Percentiles rank a stretch among this genome's conserved stretches.
phyloP scores from a whole-genome alignment of 768 basidiomycete genomes.

The Leucogyrophana mollusca region DNA sequence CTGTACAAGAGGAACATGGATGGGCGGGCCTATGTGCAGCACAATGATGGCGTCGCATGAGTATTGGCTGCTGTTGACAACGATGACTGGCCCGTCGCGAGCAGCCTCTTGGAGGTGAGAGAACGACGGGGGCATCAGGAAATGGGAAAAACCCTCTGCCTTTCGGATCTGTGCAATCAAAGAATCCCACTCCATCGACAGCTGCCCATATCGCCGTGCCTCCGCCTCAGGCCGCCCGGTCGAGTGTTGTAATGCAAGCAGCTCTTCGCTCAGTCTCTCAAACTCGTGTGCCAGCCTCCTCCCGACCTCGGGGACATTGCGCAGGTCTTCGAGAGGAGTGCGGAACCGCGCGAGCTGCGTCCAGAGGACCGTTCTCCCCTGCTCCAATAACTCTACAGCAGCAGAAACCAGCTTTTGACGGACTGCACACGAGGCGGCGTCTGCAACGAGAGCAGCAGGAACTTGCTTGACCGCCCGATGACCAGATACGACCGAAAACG shows the following conservation, averaged over 20 bases:
- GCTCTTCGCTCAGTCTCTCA: conserved; percentile 14
- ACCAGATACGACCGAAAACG: no score
- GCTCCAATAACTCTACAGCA: conserved; percentile 2
- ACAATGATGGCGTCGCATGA: not conserved
- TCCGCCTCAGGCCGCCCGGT: conserved; percentile 6
- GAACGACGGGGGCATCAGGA: conserved; percentile 24
- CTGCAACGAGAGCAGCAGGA: not conserved
- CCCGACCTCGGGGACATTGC: conserved; percentile 15
- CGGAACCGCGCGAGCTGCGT: not conserved
- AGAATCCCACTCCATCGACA: conserved; percentile 25
- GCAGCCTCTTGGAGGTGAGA: conserved; percentile 25
- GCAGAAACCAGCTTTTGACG: not conserved
- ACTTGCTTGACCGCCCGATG: conserved; percentile 1
- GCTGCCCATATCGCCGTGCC: conserved; percentile 14
- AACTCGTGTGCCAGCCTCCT: conserved; percentile 18
- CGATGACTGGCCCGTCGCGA: conserved; percentile 33
- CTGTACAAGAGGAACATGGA: not conserved
- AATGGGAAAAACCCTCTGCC: conserved; percentile 29
- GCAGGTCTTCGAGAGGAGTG: conserved; percentile 22
- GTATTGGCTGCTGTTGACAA: conserved; percentile 30
- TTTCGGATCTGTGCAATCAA: conserved; percentile 28
- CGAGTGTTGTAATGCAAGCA: conserved; percentile 14
- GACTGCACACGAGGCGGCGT: not conserved
- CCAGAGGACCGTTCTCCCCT: conserved; percentile 1
- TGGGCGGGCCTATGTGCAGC: not conserved